A percentile compares a stretch with the other conserved stretches of the same genome.
These are phyloP conservation scores for Paracamarosporium sp. DNA, from an alignment of 2,329 filamentous ascomycete species.

Conservation along the genomic window DNA sequence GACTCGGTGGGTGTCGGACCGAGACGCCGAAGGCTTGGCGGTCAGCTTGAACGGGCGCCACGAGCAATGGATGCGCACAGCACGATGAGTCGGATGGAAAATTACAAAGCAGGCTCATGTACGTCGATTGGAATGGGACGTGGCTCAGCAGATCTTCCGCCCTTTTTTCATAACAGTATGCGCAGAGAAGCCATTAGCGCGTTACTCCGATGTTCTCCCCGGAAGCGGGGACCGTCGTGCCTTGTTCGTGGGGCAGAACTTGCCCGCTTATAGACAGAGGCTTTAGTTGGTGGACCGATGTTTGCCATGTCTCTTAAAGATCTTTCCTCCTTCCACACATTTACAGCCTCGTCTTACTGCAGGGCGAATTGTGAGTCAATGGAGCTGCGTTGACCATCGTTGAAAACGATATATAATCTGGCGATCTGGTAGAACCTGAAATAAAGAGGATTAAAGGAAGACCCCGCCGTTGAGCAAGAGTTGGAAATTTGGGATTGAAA, in stretches of 20 bases:
- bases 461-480: no score
- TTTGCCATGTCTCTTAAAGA: background rate
- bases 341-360: background rate
- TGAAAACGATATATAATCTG: background rate
- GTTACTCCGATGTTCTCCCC: background rate
- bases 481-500: no score
- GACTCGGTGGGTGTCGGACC: constrained; percentile 13
- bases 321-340: background rate
- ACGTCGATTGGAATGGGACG: background rate
- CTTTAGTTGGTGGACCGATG: constrained; percentile 7
- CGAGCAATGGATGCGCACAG: background rate
- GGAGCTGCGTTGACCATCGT: background rate
- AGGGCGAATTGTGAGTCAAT: background rate
- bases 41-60: background rate
- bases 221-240: background rate
- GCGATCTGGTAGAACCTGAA: background rate
- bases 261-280: background rate
- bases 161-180: no score
- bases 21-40: constrained; percentile 6
- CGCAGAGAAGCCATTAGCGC: no score
- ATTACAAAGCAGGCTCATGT: background rate
- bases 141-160: no score
- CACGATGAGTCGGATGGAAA: background rate
- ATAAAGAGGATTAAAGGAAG: no score
- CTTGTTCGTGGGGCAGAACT: background rate